phyloP scores from a whole-genome alignment of 306 rosid genomes.

The Trichosanthes cucumerina region DNA sequence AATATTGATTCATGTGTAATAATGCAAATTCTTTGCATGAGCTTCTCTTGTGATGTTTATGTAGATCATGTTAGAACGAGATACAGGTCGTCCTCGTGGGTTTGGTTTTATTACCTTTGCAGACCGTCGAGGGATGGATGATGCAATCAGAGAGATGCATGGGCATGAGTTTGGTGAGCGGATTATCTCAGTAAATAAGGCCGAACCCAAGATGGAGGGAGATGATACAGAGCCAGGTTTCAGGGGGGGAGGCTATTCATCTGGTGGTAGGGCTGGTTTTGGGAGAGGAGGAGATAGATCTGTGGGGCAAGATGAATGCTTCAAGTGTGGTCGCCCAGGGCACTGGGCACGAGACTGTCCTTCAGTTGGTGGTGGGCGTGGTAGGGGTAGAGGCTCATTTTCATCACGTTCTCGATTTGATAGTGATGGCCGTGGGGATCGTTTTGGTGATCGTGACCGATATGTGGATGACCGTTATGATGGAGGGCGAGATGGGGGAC shows the following conservation, averaged over 20 bases:
- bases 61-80: constrained; percentile 35
- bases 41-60: constrained; percentile 8
- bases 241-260: constrained; percentile 66
- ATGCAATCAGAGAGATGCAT: constrained; percentile 30
- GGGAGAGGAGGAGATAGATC: constrained; percentile 60
- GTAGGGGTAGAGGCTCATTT: constrained; percentile 60
- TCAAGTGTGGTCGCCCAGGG: constrained; percentile 91
- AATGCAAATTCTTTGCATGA: neutral
- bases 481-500: constrained; percentile 80
- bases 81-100: constrained; percentile 32
- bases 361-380: constrained; percentile 54
- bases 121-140: constrained; percentile 27
- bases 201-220: constrained; percentile 23
- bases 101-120: constrained; percentile 29
- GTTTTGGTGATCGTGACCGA: constrained; percentile 65
- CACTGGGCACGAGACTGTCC: constrained; percentile 99
- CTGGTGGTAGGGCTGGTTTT: constrained; percentile 72
- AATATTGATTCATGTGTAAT: neutral
- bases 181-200: constrained; percentile 30
- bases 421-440: constrained; percentile 64
- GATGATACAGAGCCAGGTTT: constrained; percentile 25
- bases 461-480: constrained; percentile 68
- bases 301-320: constrained; percentile 84
- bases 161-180: constrained; percentile 26
- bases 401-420: constrained; percentile 78